Evolutionary conservation across 1,284 basidiomycete genomes (phyloP).

Genomic region (Ceratobasidium sp.): DNA sequence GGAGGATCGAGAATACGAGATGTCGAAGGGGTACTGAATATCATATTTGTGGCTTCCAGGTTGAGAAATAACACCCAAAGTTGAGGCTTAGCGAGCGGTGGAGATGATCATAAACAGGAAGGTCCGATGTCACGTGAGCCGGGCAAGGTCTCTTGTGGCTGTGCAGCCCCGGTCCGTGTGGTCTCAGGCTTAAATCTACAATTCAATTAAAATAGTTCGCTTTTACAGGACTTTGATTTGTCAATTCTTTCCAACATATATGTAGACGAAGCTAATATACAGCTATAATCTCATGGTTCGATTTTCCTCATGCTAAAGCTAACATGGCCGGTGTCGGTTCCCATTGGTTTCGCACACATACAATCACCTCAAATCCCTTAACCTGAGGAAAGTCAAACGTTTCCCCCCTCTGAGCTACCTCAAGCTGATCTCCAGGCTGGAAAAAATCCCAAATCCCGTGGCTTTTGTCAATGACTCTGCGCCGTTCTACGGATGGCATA

Average conservation of each 20-base stretch:
- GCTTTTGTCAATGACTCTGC: neutral
- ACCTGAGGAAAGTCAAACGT: neutral
- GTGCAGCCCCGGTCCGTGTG: too few relatives aligned
- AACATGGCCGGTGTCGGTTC: neutral
- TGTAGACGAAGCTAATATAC: too few relatives aligned
- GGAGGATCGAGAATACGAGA: conserved; percentile 2
- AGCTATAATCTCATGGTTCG: too few relatives aligned
- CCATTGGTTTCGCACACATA: neutral
- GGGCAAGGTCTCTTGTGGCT: too few relatives aligned
- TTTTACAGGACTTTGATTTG: too few relatives aligned
- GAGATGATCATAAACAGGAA: too few relatives aligned
- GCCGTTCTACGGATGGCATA: neutral
- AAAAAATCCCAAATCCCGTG: neutral
- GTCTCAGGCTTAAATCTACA: too few relatives aligned
- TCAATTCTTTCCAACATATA: too few relatives aligned
- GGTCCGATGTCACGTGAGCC: neutral
- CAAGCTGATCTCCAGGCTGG: neutral
- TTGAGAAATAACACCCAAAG: neutral
- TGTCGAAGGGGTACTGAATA: conserved; percentile 30
- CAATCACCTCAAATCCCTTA: neutral
- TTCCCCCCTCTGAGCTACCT: neutral
- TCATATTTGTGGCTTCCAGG: conserved; percentile 22
- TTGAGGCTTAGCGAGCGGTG: neutral
- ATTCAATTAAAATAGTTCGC: too few relatives aligned
- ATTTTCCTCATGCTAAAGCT: neutral